A percentile compares a stretch with the other conserved stretches of the same genome.
phyloP scores from a whole-genome alignment of 2,329 filamentous ascomycete genomes.

The Sclerotinia subarctica region DNA sequence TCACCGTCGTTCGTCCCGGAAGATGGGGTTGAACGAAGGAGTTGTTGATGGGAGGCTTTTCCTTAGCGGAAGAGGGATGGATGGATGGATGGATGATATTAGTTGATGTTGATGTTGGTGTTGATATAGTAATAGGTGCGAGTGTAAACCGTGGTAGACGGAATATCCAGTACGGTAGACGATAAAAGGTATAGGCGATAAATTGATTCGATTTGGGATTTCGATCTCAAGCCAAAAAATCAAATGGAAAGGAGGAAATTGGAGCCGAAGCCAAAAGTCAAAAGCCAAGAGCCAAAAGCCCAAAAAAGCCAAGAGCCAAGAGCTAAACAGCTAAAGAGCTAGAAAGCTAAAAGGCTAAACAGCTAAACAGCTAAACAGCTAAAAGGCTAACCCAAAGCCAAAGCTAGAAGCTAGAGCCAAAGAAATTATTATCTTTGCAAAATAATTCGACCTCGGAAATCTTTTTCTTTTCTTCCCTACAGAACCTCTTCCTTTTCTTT shows the following conservation, averaged over 20 bases:
- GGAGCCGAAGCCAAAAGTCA: neutral
- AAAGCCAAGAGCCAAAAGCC: neutral
- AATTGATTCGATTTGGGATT: neutral
- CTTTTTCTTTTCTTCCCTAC: neutral
- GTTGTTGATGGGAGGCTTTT: neutral
- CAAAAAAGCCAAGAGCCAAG: neutral
- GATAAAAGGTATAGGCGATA: constrained; percentile 3
- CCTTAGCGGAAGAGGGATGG: constrained; percentile 4
- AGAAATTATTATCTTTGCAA: neutral
- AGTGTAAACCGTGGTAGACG: neutral
- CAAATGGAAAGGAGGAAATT: neutral
- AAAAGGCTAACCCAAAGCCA: neutral
- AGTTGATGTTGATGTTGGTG: neutral
- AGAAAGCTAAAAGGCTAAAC: neutral
- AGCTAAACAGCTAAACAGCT: no score
- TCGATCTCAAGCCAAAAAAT: neutral
- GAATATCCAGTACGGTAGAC: neutral
- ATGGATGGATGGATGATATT: neutral
- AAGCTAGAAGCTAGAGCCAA: neutral
- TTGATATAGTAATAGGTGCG: neutral
- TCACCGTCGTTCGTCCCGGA: constrained; percentile 12
- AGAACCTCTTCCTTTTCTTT: neutral
- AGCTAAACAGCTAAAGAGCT: neutral
- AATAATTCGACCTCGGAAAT: neutral
- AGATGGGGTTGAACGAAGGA: constrained; percentile 6